Evolutionary conservation across 2,329 filamentous ascomycete genomes (phyloP).

Genomic region (Xylaria sp.): DNA sequence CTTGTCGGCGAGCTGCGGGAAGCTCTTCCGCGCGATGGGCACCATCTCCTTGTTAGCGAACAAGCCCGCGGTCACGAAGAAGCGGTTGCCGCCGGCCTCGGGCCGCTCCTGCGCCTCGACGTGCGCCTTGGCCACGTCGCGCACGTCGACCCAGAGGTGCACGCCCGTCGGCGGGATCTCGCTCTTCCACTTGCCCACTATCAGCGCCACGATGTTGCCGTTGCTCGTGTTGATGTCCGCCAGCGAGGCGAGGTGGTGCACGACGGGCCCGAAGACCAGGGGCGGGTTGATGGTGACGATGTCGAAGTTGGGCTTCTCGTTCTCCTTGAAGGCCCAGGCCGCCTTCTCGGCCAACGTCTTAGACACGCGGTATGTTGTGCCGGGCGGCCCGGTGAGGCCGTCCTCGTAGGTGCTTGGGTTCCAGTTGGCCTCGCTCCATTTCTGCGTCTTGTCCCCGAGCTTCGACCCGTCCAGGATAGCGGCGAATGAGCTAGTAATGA

Average conservation of each 20-base stretch:
- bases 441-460: constrained; percentile 52
- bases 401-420: constrained; percentile 63
- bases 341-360: constrained; percentile 65
- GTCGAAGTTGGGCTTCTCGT: constrained; percentile 58
- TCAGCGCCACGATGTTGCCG: constrained; percentile 60
- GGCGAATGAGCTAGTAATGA: constrained; percentile 68
- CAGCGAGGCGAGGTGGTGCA: constrained; percentile 58
- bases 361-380: constrained; percentile 63
- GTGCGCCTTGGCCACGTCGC: constrained; percentile 65
- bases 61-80: constrained; percentile 60
- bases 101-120: constrained; percentile 61
- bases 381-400: constrained; percentile 50
- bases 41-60: constrained; percentile 60
- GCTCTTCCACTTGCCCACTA: constrained; percentile 61
- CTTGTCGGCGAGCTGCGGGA: constrained; percentile 60
- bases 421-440: constrained; percentile 62
- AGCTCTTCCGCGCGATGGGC: constrained; percentile 56
- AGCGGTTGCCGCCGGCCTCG: constrained; percentile 60
- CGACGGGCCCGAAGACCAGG: constrained; percentile 64
- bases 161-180: constrained; percentile 56
- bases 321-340: constrained; percentile 62
- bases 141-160: constrained; percentile 65
- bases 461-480: constrained; percentile 57
- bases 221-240: constrained; percentile 65
- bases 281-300: constrained; percentile 66